Base-by-base conservation (phyloP, 1,139 yeast genomes). In the Kodamaea fungicola region DNA sequence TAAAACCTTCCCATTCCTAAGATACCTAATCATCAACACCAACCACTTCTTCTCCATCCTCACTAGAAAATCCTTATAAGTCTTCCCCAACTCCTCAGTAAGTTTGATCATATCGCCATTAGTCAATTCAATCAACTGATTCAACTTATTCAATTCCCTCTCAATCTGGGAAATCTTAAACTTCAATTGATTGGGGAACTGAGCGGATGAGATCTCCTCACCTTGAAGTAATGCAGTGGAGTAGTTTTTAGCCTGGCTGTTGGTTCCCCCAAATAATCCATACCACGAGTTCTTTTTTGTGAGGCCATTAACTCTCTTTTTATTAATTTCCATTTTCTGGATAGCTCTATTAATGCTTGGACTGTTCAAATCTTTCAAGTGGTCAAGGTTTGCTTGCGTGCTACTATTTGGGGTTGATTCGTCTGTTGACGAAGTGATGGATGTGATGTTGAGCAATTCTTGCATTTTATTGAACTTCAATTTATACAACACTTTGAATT, bases 201-300 rank as follows among this genome's bases (percentile, higher is more conserved):
- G 32, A 7, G 37, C 29, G 2, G 43, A 40, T 6, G 37, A 27
- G 10, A 22, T 19, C 7, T 25, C 33, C 12, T 46, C 49, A 7
- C 41, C 48, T 2, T 47, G 47, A 12, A 30, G 23, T 3, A 42
- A 25, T 4, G 30, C 28, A 25, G 33, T 33, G 3, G 39, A 31
- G 31, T 41, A 47, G 30, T 39, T 46, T 28, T 44, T 47, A 26
- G 39, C 41, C 30, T 44, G 46, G 3, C 51, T 50, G 28, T 55
- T 57, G 37, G 54, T 61, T 2, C 75, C 76, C 2, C 76, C 76
- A 50, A 71, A 71, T 8, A 71, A 50, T 7, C 74, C 74, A 43
- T 69, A 70, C 76, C 76, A 71, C 21, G 71, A 59, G 40, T 66
- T 62, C 42, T 67, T 67, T 7, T 50, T 40, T 4, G 40, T 29